Conservation (phyloP, 345 rosid genomes). For the Eutrema japonicum region DNA sequence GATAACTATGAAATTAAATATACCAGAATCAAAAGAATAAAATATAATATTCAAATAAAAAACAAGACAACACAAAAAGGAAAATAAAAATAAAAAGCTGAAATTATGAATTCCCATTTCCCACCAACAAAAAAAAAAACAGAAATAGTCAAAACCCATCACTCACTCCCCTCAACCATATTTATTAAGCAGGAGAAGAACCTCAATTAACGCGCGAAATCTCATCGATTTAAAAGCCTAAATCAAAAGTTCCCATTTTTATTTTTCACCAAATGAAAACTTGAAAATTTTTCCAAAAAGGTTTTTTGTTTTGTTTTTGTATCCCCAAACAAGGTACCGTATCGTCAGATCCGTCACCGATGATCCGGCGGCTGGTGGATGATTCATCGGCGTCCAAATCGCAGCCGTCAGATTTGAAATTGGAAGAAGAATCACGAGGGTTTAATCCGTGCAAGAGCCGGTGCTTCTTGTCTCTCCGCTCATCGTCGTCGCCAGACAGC, state of each 20-base stretch:
- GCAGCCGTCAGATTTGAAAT: conserved; percentile 38
- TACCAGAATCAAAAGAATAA: conserved; percentile 39
- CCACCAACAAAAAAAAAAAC: conserved; percentile 38
- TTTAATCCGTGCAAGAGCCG: conserved; percentile 65
- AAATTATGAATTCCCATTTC: conserved; percentile 45
- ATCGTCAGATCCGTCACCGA: conserved; percentile 58
- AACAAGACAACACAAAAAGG: conserved; percentile 20
- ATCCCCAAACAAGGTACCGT: conserved; percentile 44
- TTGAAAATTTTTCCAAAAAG: neutral
- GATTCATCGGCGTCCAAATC: conserved; percentile 42
- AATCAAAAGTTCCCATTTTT: neutral
- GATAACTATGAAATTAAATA: conserved; percentile 38
- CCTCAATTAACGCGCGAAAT: conserved; percentile 56
- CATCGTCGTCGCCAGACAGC: conserved; percentile 58
- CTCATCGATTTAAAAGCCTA: conserved; percentile 25
- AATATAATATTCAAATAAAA: conserved; percentile 26
- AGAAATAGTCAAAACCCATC: conserved; percentile 64
- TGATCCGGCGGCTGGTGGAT: conserved; percentile 46
- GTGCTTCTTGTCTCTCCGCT: conserved; percentile 72
- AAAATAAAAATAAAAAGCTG: conserved; percentile 33
- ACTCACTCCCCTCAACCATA: conserved; percentile 39
- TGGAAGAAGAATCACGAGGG: conserved; percentile 35
- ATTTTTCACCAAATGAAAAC: neutral
- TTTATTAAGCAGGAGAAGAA: conserved; percentile 43
- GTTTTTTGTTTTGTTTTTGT: too few species aligned